Evolutionary conservation across 257 asterid species (phyloP).

Genomic region (Cynanchum wilfordii): DNA sequence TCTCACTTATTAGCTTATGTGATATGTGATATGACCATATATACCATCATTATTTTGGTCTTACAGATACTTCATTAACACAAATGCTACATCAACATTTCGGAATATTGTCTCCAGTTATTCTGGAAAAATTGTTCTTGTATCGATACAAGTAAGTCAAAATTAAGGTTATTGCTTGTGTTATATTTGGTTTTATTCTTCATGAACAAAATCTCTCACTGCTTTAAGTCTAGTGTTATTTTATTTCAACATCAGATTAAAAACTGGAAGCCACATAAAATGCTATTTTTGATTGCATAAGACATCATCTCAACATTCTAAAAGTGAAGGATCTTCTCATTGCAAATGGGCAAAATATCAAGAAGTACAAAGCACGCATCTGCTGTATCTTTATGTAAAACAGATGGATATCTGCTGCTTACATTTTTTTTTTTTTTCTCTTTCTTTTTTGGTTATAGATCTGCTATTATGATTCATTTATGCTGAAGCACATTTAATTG

Average conservation of each 20-base stretch:
- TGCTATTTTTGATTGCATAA: neutral
- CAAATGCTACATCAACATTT: slow-evolving; percentile 87
- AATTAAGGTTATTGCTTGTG: slow-evolving; percentile 2
- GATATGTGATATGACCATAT: neutral
- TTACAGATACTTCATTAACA: slow-evolving; percentile 63
- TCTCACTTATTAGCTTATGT: slow-evolving; percentile 1
- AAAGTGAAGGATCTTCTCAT: neutral
- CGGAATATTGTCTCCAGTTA: slow-evolving; percentile 70
- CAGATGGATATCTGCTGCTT: neutral
- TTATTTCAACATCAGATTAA: neutral
- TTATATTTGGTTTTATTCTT: neutral
- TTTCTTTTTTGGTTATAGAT: neutral
- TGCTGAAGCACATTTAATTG: slow-evolving; percentile 14
- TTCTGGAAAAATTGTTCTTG: slow-evolving; percentile 75
- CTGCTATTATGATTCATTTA: slow-evolving; percentile 2
- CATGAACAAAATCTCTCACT: neutral
- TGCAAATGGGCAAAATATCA: neutral
- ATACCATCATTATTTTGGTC: slow-evolving; percentile 6
- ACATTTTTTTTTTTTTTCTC: neutral
- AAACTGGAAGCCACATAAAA: neutral
- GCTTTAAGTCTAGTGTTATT: neutral
- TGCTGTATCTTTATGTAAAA: neutral
- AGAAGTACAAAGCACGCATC: neutral
- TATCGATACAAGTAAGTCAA: slow-evolving; percentile 66
- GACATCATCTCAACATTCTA: neutral